phyloP scores from a whole-genome alignment of 2,329 filamentous ascomycete species.

The Arthrobotrys sphaeroides region DNA sequence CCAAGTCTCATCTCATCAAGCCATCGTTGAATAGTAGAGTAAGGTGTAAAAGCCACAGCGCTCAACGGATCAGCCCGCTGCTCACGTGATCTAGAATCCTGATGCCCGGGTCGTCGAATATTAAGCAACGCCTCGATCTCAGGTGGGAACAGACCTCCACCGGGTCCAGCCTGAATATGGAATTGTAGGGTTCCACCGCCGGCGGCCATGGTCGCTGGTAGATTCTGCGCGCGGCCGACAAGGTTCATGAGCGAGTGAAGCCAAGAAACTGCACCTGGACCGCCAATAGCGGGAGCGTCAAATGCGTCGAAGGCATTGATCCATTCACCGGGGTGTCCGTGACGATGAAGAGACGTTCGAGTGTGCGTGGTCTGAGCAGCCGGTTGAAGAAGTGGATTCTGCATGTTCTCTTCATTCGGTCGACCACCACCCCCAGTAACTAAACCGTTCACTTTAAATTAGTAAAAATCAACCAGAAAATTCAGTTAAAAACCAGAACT shows the following conservation, averaged over 20 bases:
- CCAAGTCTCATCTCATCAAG: slow-evolving; percentile 88
- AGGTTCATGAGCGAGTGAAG: slow-evolving; percentile 59
- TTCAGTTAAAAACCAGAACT: background rate
- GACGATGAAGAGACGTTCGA: slow-evolving; percentile 38
- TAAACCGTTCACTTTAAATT: slow-evolving; percentile 4
- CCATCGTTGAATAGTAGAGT: slow-evolving; percentile 80
- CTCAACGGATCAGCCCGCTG: slow-evolving; percentile 64
- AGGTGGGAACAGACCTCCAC: slow-evolving; percentile 62
- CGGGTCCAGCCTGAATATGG: slow-evolving; percentile 60
- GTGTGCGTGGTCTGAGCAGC: slow-evolving; percentile 28
- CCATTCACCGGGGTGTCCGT: slow-evolving; percentile 47
- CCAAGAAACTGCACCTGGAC: slow-evolving; percentile 60
- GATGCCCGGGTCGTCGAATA: slow-evolving; percentile 57
- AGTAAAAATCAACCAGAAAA: background rate
- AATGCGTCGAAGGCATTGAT: slow-evolving; percentile 53
- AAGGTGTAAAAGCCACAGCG: slow-evolving; percentile 74
- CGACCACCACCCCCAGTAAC: slow-evolving; percentile 38
- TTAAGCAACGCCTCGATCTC: slow-evolving; percentile 66
- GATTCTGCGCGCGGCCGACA: slow-evolving; percentile 43
- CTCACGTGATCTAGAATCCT: slow-evolving; percentile 56
- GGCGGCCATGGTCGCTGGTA: slow-evolving; percentile 55
- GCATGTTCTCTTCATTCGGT: slow-evolving; percentile 52
- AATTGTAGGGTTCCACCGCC: slow-evolving; percentile 68
- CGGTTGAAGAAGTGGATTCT: slow-evolving; percentile 53
- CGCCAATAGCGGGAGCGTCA: slow-evolving; percentile 49